Conservation (phyloP, 305 asterid genomes). For the Fraxinus nigra region DNA sequence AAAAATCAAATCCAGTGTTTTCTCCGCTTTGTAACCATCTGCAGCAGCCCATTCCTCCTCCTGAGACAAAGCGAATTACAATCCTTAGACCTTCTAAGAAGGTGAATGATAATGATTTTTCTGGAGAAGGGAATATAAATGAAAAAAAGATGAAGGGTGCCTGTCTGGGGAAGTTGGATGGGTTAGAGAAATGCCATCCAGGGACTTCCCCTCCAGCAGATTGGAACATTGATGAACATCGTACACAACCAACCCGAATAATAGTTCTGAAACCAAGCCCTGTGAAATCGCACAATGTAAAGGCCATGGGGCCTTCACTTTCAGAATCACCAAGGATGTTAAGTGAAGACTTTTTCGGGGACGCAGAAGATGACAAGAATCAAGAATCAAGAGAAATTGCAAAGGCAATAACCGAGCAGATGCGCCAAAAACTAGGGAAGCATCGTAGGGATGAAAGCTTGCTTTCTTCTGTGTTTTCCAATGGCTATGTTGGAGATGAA, state of each 20-base stretch:
- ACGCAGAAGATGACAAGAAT: slow-evolving; percentile 33
- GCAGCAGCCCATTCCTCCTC: slow-evolving; percentile 60
- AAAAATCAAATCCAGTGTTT: slow-evolving; percentile 71
- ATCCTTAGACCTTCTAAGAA: slow-evolving; percentile 86
- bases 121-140: slow-evolving; percentile 44
- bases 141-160: slow-evolving; percentile 42
- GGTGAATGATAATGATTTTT: slow-evolving; percentile 40
- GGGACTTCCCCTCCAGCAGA: slow-evolving; percentile 25
- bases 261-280: slow-evolving; percentile 52
- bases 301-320: slow-evolving; percentile 28
- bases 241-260: slow-evolving; percentile 44
- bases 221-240: slow-evolving; percentile 34
- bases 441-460: slow-evolving; percentile 58
- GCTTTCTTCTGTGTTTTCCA: slow-evolving; percentile 73
- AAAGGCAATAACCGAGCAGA: slow-evolving; percentile 37
- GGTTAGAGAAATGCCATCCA: slow-evolving; percentile 22
- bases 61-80: slow-evolving; percentile 81
- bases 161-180: slow-evolving; percentile 28
- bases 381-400: slow-evolving; percentile 48
- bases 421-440: slow-evolving; percentile 47
- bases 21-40: slow-evolving; percentile 54
- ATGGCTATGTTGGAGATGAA: slow-evolving; percentile 83
- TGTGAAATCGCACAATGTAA: slow-evolving; percentile 25
- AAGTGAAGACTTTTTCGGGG: slow-evolving; percentile 25
- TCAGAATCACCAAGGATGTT: slow-evolving; percentile 30